These are phyloP conservation scores for Cytospora piceae DNA, from an alignment of 2,329 filamentous ascomycete species.

Conservation along the genomic window DNA sequence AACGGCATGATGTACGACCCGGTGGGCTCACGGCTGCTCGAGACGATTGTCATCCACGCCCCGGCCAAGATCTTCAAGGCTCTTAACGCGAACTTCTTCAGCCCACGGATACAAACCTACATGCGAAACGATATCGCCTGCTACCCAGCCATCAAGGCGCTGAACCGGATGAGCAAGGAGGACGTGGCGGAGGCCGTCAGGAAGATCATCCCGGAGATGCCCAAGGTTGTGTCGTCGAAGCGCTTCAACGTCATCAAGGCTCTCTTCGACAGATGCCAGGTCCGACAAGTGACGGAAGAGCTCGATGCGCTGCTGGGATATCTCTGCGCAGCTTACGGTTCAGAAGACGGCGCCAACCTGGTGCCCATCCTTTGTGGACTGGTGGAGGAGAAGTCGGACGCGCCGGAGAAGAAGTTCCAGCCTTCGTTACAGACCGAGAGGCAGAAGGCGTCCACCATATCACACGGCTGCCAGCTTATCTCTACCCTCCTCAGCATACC, in stretches of 20 bases:
- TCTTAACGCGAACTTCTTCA: constrained; percentile 79
- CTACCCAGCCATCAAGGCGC: constrained; percentile 81
- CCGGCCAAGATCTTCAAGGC: constrained; percentile 91
- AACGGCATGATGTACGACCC: constrained; percentile 87
- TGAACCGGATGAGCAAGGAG: constrained; percentile 84
- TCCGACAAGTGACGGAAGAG: constrained; percentile 48
- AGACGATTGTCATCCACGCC: constrained; percentile 78
- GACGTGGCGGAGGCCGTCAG: constrained; percentile 76
- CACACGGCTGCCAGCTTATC: constrained; percentile 80
- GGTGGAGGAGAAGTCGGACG: constrained; percentile 39
- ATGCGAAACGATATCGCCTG: constrained; percentile 88
- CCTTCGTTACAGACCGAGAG: constrained; percentile 45
- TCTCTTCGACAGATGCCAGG: constrained; percentile 79
- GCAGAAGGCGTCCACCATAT: constrained; percentile 61
- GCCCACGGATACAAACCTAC: constrained; percentile 76
- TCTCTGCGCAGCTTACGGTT: constrained; percentile 54
- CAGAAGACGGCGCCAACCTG: constrained; percentile 48
- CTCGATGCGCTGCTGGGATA: constrained; percentile 53
- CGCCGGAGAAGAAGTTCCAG: constrained; percentile 35
- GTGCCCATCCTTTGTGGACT: constrained; percentile 55
- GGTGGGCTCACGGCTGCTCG: constrained; percentile 86
- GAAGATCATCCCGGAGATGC: constrained; percentile 73
- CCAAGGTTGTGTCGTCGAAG: constrained; percentile 72
- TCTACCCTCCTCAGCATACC: constrained; percentile 78
- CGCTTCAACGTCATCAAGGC: constrained; percentile 80